These are phyloP conservation scores for Globisporangium splendens DNA, from an alignment of 352 stramenopile species.

Conservation along the genomic window DNA sequence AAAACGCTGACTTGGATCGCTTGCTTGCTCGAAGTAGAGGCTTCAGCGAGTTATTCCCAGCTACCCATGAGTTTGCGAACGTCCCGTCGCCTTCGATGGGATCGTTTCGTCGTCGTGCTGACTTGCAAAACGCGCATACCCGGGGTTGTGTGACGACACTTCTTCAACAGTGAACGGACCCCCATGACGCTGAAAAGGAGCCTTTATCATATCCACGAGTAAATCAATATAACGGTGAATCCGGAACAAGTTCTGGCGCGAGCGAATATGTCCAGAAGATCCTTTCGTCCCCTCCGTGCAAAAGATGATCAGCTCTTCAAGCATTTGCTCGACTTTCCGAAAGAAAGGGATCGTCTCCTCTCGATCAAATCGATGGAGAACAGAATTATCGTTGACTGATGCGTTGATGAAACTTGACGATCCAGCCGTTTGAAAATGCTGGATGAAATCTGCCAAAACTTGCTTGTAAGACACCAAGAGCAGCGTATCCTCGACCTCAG, in stretches of 20 bases:
- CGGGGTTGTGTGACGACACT: constrained; percentile 49
- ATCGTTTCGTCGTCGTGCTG: constrained; percentile 16
- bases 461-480: constrained; percentile 58
- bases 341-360: constrained; percentile 35
- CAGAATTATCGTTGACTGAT: constrained; percentile 9
- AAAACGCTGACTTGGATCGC: background rate
- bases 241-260: constrained; percentile 50
- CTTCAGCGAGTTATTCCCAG: background rate
- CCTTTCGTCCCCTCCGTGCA: constrained; percentile 26
- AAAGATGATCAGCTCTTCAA: constrained; percentile 49
- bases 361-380: constrained; percentile 23
- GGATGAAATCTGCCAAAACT: constrained; percentile 32
- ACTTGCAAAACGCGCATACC: constrained; percentile 25
- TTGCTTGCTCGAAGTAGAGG: background rate
- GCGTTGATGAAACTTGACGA: background rate
- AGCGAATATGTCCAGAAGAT: constrained; percentile 24
- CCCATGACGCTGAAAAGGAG: constrained; percentile 52
- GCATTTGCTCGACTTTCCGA: constrained; percentile 30
- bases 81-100: constrained; percentile 1
- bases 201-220: constrained; percentile 60
- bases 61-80: background rate
- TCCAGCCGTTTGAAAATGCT: constrained; percentile 22
- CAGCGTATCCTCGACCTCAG: constrained; percentile 57
- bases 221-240: constrained; percentile 62
- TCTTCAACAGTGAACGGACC: constrained; percentile 58